These are phyloP conservation scores for Extremus antarcticus DNA, from an alignment of 495 filamentous ascomycete genomes.

Conservation along the genomic window DNA sequence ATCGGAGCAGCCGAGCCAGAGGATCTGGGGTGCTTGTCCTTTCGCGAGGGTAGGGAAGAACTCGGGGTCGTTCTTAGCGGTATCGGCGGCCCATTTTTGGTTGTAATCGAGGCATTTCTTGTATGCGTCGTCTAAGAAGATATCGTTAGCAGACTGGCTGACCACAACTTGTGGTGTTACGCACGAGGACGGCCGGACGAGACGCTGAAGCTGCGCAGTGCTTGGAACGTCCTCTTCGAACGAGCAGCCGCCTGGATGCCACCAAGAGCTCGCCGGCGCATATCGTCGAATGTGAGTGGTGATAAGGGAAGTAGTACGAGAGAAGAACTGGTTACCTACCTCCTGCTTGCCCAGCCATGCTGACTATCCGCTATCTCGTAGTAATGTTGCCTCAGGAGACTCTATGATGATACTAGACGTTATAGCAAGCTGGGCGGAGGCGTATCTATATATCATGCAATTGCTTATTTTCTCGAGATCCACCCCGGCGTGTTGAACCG, in stretches of 20 bases:
- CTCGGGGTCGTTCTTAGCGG: slow-evolving; percentile 40
- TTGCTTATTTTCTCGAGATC: neutral
- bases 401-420: neutral
- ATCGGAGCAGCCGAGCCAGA: slow-evolving; percentile 92
- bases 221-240: neutral
- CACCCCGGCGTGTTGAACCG: neutral
- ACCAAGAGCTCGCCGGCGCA: neutral
- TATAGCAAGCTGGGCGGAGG: neutral
- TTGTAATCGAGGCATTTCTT: slow-evolving; percentile 16
- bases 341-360: slow-evolving; percentile 1
- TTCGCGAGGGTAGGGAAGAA: slow-evolving; percentile 59
- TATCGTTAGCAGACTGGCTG: neutral
- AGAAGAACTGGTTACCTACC: neutral
- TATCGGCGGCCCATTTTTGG: slow-evolving; percentile 16
- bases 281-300: neutral
- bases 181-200: neutral
- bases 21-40: slow-evolving; percentile 64
- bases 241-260: neutral
- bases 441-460: neutral
- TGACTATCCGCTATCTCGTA: neutral
- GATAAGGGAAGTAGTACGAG: neutral
- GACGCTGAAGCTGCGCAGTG: neutral
- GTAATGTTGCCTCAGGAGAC: neutral
- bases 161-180: neutral
- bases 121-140: slow-evolving; percentile 12